Evolutionary conservation across 257 asterid species (phyloP), one percentile per base, ranked within the genome.

Genomic region (Petrea volubilis): DNA sequence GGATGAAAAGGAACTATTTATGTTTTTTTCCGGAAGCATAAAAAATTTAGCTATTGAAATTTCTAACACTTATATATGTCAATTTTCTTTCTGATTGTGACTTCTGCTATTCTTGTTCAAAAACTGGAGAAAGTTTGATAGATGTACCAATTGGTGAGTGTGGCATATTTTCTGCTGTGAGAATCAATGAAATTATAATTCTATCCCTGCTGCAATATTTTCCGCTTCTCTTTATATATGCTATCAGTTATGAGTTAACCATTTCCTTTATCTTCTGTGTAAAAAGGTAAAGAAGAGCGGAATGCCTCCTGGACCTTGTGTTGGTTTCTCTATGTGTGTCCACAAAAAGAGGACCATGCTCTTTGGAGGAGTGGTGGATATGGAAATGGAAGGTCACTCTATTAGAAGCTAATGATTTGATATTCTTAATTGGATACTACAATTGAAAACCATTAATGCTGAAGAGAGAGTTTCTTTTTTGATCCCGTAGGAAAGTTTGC

Each of bases 231-330:
- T 47, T 20, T 60, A 18, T 34, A 13, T 38, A n/a, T n/a, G n/a
- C n/a, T n/a, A n/a, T n/a, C n/a, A n/a, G 44, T 31, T 53, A 18
- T n/a, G 12, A 57, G 7, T 74, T 69, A 55, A 61, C 33, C 60
- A 50, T 51, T 60, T 59, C 57, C 55, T 68, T 3, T 52, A 8
- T 76, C 53, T 66, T 21, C 41, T 72, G 71, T 72, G n/a, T n/a
- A n/a, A 56, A 69, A 75, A 94, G 98, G 98, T 91, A 60, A 95
- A 95, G 82, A 95, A 84, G 82, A 83, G 88, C 64, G 99, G 99
- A 81, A 89, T 94, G 96, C 98, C 97, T 47, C 98, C 98, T 53
- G 99, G 98, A 38, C 90, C 96, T 74, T 97, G 98, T 80, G 98
- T 98, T 75, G 96, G 98, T 60, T 95, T 95, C 90, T 84, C 97